phyloP scores from a whole-genome alignment of 306 rosid species.

The Vicia sativa region DNA sequence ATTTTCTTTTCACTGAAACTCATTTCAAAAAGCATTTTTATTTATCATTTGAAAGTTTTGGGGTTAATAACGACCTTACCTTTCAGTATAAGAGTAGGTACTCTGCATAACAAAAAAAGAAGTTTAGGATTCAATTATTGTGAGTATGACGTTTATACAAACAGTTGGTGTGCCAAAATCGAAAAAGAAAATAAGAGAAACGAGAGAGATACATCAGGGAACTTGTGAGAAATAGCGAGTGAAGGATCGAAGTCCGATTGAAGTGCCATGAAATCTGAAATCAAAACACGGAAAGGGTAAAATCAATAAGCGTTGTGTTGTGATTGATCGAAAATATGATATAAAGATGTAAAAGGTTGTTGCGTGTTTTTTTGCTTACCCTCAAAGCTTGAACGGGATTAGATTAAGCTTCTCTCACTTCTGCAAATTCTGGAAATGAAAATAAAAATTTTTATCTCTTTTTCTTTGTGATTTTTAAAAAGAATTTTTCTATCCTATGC shows the following conservation, averaged over 20 bases:
- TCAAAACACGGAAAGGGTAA: not conserved
- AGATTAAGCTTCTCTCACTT: not conserved
- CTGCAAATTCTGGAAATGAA: not conserved
- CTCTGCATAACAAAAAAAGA: conserved; percentile 49
- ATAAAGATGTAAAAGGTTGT: too few relatives aligned
- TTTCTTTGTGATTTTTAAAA: too few relatives aligned
- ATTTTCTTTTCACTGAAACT: conserved; percentile 7
- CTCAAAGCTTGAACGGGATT: not conserved
- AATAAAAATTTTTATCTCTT: too few relatives aligned
- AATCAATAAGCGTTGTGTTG: not conserved
- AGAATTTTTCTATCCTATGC: too few relatives aligned
- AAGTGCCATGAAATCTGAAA: conserved; percentile 44
- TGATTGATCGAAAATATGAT: not conserved
- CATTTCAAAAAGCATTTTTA: not conserved
- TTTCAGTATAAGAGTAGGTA: conserved; percentile 63
- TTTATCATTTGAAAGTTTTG: not conserved
- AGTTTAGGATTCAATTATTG: conserved; percentile 17
- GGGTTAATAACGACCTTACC: conserved; percentile 46
- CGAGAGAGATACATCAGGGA: conserved; percentile 59
- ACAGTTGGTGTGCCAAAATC: not conserved
- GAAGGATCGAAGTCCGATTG: conserved; percentile 58
- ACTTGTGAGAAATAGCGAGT: conserved; percentile 61
- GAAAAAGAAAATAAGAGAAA: not conserved
- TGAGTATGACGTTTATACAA: conserved; percentile 21
- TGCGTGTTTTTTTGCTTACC: not conserved